Base-by-base conservation (phyloP, 1,139 yeast genomes). In the Debaryomyces sp. region DNA sequence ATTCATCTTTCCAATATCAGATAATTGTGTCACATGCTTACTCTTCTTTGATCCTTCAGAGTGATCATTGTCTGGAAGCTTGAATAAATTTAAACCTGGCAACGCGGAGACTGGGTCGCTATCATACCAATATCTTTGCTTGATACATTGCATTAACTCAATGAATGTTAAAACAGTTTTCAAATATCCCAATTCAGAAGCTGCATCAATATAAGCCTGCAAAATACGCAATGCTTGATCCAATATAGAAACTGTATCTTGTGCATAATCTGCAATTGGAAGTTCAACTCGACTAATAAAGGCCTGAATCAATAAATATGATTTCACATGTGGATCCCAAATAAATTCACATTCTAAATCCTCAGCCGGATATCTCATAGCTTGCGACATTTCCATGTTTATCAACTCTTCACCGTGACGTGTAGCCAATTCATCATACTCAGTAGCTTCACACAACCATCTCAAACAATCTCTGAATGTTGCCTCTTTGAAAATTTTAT, bases 311-410 rank as follows among this genome's bases (percentile, higher is more conserved):
- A 94, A 76, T 56, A 94, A 74, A 61, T 82, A 94, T 0, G 96
- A 86, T 64, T 94, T 94, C 54, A 94, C 92, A 66, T 94, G 98
- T 2, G 99, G 98, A 66, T 94, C 97, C 87, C 96, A 91, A 66
- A 91, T 86, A 53, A 85, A 87, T 54, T 84, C 84, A 50, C 80
- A 80, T 27, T 77, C 75, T 55, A 85, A 71, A 57, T 85, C 85
- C 48, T 81, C 85, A 0, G 87, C 95, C 3, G 89, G 85, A 59
- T 82, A 94, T 51, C 95, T 77, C 75, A 91, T 80, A 44, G 84
- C 84, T 54, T 84, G 85, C 1, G 97, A 90, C 81, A 95, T 78
- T 61, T 92, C 98, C 74, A 85, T 83, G 67, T 94, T 94, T 71
- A 92, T 87, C 53, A 92, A 74, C 61, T 92, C 97, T 70, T 94